Evolutionary conservation across 2,329 filamentous ascomycete genomes (phyloP).

Genomic region (Aureobasidium mangrovei): DNA sequence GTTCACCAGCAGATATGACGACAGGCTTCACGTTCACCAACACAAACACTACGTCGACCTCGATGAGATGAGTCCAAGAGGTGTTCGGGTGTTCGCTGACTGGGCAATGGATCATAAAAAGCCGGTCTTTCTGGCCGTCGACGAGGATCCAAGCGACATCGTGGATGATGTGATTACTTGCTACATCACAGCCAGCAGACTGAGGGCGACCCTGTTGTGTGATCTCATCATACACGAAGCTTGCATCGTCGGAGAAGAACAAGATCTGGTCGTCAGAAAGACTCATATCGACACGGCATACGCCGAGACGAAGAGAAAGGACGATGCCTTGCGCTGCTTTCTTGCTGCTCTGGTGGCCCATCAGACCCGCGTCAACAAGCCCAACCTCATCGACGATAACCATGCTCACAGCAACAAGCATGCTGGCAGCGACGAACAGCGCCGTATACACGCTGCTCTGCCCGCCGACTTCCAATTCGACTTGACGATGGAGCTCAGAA

Average conservation of each 20-base stretch:
- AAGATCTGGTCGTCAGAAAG: not conserved
- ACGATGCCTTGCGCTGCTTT: not conserved
- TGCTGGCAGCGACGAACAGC: not conserved
- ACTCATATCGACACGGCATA: not conserved
- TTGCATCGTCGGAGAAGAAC: not conserved
- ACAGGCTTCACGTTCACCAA: not conserved
- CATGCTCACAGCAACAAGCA: not conserved
- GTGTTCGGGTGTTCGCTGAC: not conserved
- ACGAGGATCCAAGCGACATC: not conserved
- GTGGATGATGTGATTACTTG: not conserved
- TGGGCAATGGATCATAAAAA: slow-evolving; percentile 3
- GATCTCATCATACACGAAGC: not conserved
- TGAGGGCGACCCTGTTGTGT: not conserved
- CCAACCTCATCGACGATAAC: not conserved
- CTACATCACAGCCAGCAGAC: not conserved
- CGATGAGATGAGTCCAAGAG: not conserved
- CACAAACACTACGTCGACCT: not conserved
- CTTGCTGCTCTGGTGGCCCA: not conserved
- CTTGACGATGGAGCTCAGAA: not conserved
- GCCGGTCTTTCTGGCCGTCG: not conserved
- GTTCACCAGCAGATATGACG: not conserved
- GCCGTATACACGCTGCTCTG: not conserved
- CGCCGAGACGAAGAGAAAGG: not conserved
- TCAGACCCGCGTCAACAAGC: not conserved
- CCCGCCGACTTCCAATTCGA: not conserved